Evolutionary conservation across 2,329 filamentous ascomycete genomes (phyloP).

Genomic region (Colletotrichum tanaceti): DNA sequence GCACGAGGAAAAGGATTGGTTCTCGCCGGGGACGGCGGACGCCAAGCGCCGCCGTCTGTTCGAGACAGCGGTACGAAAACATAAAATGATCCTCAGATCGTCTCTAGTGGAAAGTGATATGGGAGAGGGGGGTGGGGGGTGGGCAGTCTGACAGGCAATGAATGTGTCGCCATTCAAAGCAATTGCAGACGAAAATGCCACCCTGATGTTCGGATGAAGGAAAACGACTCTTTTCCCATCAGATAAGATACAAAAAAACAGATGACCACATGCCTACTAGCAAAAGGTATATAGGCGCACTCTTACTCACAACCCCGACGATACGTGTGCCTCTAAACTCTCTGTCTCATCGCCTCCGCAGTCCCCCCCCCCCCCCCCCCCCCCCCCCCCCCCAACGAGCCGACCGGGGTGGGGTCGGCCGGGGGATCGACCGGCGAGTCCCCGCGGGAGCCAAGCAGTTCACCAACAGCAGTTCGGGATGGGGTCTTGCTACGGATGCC

Average conservation of each 20-base stretch:
- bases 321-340: not conserved
- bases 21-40: conserved; percentile 7
- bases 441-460: conserved; percentile 23
- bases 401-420: conserved; percentile 13
- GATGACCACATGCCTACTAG: too few relatives aligned
- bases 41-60: conserved; percentile 3
- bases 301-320: not conserved
- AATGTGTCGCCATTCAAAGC: not conserved
- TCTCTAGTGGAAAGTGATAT: not conserved
- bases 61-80: conserved; percentile 4
- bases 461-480: conserved; percentile 13
- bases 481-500: not conserved
- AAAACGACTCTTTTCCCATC: not conserved
- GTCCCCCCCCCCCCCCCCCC: not conserved
- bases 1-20: conserved; percentile 3
- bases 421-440: conserved; percentile 20
- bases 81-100: not conserved
- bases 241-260: not conserved
- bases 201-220: not conserved
- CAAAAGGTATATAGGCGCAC: not conserved
- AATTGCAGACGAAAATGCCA: not conserved
- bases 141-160: not conserved
- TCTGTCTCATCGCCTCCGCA: not conserved
- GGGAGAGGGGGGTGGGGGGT: not conserved
- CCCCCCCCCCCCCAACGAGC: too few relatives aligned